Evolutionary conservation across 1,284 basidiomycete species (phyloP).

Genomic region (Ustilago tritici): DNA sequence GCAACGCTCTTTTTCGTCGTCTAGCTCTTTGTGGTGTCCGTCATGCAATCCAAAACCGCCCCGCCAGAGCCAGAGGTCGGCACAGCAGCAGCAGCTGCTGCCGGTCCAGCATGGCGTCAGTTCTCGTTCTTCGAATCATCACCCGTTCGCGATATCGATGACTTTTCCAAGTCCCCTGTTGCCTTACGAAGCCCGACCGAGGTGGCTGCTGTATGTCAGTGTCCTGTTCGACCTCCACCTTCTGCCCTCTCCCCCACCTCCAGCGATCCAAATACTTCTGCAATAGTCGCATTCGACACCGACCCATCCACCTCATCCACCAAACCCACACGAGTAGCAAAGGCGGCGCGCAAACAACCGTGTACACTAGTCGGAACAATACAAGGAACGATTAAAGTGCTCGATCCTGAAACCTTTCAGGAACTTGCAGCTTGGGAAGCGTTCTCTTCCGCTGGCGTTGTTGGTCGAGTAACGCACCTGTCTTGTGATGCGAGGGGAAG

Average conservation of each 20-base stretch:
- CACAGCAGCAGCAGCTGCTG: slow-evolving; percentile 39
- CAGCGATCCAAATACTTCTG: not conserved
- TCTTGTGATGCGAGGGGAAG: slow-evolving; percentile 51
- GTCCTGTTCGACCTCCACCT: slow-evolving; percentile 45
- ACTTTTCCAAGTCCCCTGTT: slow-evolving; percentile 50
- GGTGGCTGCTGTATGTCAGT: slow-evolving; percentile 55
- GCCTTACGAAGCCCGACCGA: slow-evolving; percentile 48
- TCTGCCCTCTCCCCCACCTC: slow-evolving; percentile 4
- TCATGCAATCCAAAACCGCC: slow-evolving; percentile 21
- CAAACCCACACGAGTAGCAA: not conserved
- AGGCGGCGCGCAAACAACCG: slow-evolving; percentile 20
- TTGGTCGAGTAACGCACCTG: slow-evolving; percentile 55
- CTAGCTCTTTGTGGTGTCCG: not conserved
- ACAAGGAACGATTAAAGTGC: slow-evolving; percentile 48
- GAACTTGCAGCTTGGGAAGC: slow-evolving; percentile 58
- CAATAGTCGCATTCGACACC: slow-evolving; percentile 1
- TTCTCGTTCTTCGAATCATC: slow-evolving; percentile 61
- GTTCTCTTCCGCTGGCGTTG: slow-evolving; percentile 36
- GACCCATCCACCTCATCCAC: slow-evolving; percentile 9
- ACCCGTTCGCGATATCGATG: slow-evolving; percentile 49
- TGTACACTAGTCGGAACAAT: slow-evolving; percentile 56
- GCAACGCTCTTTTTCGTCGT: too few relatives aligned
- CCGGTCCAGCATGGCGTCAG: slow-evolving; percentile 61
- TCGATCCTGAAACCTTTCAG: slow-evolving; percentile 54
- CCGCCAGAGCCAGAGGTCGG: slow-evolving; percentile 32